These are phyloP conservation scores for Urochloa ruziziensis DNA, from an alignment of 176 grass and related monocot genomes.

Conservation along the genomic window DNA sequence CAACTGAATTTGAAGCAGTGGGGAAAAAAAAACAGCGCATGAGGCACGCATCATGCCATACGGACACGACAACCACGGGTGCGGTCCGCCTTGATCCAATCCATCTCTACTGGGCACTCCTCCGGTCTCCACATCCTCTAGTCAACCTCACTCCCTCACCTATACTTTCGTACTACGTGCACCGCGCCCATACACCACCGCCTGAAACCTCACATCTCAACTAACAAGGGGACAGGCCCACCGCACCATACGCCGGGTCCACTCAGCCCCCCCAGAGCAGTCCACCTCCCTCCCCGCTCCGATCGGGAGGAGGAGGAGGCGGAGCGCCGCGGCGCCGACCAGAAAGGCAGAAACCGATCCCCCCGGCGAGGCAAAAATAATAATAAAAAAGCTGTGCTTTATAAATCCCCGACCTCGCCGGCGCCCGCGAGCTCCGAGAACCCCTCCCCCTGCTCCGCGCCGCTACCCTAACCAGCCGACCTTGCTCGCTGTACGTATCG, in stretches of 20 bases:
- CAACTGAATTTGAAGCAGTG: too few species aligned
- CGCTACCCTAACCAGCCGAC: neutral
- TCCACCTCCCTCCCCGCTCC: constrained; percentile 23
- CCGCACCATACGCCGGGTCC: neutral
- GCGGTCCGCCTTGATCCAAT: constrained; percentile 1
- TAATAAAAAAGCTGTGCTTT: neutral
- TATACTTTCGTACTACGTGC: neutral
- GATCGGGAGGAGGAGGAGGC: constrained; percentile 28
- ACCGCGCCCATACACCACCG: neutral
- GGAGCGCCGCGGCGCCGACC: constrained; percentile 46
- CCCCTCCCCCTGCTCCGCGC: neutral
- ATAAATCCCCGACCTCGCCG: constrained; percentile 40
- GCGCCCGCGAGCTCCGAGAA: constrained; percentile 27
- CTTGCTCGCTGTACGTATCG: neutral
- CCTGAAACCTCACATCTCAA: neutral
- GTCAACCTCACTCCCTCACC: neutral
- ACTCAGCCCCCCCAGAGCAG: neutral
- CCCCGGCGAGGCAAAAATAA: neutral
- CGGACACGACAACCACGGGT: constrained; percentile 6
- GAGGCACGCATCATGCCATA: neutral
- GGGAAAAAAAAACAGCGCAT: neutral
- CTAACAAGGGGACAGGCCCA: accelerated
- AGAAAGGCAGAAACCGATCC: neutral
- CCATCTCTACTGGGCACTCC: neutral
- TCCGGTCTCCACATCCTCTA: constrained; percentile 11